Conservation (phyloP, 148 eudicot species). For the Spergularia marina region DNA sequence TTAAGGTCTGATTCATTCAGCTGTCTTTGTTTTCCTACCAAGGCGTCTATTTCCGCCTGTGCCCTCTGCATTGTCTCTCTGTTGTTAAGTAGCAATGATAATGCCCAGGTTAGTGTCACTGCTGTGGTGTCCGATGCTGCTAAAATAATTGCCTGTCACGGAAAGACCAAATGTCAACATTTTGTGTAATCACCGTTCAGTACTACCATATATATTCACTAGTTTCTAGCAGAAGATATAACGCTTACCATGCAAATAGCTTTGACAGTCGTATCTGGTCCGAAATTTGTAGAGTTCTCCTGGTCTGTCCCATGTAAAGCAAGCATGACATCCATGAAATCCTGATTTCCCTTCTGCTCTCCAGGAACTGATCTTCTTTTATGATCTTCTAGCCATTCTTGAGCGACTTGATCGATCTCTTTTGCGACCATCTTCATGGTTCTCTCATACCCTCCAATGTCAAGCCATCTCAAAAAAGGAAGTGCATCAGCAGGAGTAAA, state of each 20-base stretch:
- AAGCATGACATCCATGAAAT: constrained; percentile 32
- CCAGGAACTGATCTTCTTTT: background rate
- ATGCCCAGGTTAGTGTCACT: constrained; percentile 27
- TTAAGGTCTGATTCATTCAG: constrained; percentile 25
- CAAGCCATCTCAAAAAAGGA: constrained; percentile 28
- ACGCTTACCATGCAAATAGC: constrained; percentile 30
- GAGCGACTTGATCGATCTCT: constrained; percentile 20
- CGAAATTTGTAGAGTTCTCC: background rate
- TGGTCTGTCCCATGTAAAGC: constrained; percentile 12
- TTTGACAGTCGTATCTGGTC: constrained; percentile 23
- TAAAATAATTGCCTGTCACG: constrained; percentile 17
- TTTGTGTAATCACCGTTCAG: background rate
- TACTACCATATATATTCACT: background rate
- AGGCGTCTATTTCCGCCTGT: constrained; percentile 25
- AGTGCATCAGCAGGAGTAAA: constrained; percentile 23
- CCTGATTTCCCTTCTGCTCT: constrained; percentile 14
- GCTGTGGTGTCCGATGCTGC: constrained; percentile 28
- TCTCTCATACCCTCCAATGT: constrained; percentile 33
- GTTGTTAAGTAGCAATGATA: constrained; percentile 28
- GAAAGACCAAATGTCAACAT: background rate
- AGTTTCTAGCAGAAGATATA: background rate
- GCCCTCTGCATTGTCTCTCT: constrained; percentile 16
- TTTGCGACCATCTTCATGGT: constrained; percentile 20
- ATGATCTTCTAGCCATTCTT: constrained; percentile 30
- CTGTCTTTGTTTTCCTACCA: constrained; percentile 23